A percentile compares a stretch with the other conserved stretches of the same genome.
phyloP scores from a whole-genome alignment of 139 green algal species.

The Auxenochlorella pyrenoidosa region DNA sequence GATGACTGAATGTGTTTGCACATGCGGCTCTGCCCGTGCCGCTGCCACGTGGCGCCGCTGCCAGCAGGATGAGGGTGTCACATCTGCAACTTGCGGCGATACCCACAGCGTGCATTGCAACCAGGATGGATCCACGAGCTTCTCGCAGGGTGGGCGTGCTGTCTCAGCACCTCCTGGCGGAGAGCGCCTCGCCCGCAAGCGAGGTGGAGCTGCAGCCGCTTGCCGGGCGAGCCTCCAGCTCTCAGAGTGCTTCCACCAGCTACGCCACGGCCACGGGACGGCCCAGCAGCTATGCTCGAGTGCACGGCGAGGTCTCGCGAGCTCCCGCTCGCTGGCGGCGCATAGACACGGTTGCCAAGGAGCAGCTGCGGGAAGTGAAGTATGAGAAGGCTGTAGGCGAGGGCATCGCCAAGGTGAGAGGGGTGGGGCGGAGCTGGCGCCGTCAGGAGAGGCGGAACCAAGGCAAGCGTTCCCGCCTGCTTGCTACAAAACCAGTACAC shows the following conservation, averaged over 20 bases:
- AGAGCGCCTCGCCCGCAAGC: not conserved
- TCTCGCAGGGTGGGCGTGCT: conserved; percentile 21
- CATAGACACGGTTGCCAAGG: conserved; percentile 56
- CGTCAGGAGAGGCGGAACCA: not conserved
- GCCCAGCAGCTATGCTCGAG: conserved; percentile 66
- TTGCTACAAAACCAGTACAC: not conserved
- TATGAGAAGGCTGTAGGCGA: conserved; percentile 89
- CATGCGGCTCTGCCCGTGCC: no score
- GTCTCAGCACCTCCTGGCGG: conserved; percentile 18
- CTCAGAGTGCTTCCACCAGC: not conserved
- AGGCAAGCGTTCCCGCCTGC: not conserved
- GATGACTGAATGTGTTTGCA: no score
- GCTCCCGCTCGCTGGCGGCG: conserved; percentile 65
- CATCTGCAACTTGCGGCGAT: no score
- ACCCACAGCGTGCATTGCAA: not conserved
- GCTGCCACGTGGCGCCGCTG: no score
- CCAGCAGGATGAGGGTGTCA: no score
- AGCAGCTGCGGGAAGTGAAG: conserved; percentile 81
- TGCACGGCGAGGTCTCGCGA: conserved; percentile 83
- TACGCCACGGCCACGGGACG: conserved; percentile 43
- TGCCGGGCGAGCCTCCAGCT: not conserved
- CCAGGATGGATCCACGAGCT: not conserved
- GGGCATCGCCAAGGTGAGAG: conserved; percentile 88
- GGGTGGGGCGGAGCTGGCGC: no score
- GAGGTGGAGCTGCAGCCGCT: conserved; percentile 33